Conservation (phyloP, 352 stramenopile species). For the Aphanomyces stellatus region DNA sequence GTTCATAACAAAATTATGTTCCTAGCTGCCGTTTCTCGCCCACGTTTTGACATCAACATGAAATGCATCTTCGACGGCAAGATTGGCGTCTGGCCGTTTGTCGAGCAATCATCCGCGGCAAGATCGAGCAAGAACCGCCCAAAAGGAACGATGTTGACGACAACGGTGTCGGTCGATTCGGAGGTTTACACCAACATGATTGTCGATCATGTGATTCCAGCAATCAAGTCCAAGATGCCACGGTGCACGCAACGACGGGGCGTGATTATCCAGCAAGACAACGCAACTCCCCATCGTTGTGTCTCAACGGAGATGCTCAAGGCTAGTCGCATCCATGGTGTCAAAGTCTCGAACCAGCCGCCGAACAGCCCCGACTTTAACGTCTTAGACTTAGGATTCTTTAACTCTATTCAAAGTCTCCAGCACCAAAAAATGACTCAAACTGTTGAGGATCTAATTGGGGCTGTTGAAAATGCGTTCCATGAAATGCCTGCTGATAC, state of each 20-base stretch:
- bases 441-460: neutral
- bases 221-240: neutral
- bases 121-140: neutral
- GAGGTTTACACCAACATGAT: neutral
- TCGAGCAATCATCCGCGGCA: neutral
- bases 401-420: slow-evolving; percentile 4
- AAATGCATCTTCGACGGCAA: neutral
- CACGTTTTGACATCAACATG: neutral
- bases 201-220: neutral
- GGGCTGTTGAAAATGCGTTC: neutral
- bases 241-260: neutral
- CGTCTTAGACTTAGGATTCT: slow-evolving; percentile 3
- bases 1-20: slow-evolving; percentile 5
- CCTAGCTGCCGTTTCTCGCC: neutral
- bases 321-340: neutral
- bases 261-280: neutral
- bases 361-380: neutral
- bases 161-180: neutral
- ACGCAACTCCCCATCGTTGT: neutral
- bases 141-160: neutral
- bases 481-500: neutral
- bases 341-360: neutral
- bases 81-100: slow-evolving; percentile 3
- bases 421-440: neutral
- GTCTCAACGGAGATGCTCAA: neutral